Conservation (phyloP, 2,329 filamentous ascomycete genomes). For the Aspergillus melleus region DNA sequence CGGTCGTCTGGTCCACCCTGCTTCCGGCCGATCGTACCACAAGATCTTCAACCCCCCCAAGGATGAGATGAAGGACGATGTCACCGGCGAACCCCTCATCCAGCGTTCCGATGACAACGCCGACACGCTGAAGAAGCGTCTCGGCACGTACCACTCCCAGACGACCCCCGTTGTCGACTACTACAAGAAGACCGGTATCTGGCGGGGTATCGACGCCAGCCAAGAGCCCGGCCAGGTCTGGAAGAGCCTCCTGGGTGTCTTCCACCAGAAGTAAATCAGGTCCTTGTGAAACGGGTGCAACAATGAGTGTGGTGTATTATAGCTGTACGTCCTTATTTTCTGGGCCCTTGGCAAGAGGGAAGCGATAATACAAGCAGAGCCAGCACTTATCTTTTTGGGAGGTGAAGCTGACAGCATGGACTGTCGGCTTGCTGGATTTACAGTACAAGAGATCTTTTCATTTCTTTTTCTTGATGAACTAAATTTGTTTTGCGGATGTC, state of each 20-base stretch:
- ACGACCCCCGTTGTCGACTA: slow-evolving; percentile 90
- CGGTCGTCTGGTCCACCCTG: slow-evolving; percentile 91
- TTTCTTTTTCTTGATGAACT: not conserved
- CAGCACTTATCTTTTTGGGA: not conserved
- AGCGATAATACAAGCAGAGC: not conserved
- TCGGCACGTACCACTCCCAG: slow-evolving; percentile 91
- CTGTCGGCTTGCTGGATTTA: slow-evolving; percentile 2
- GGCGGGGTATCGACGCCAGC: slow-evolving; percentile 91
- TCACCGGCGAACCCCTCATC: slow-evolving; percentile 93
- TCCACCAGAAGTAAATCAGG: slow-evolving; percentile 55
- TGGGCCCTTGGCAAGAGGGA: slow-evolving; percentile 1
- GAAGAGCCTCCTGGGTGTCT: slow-evolving; percentile 85
- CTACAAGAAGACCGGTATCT: slow-evolving; percentile 97
- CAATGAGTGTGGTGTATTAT: slow-evolving; percentile 1
- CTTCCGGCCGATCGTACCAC: slow-evolving; percentile 95
- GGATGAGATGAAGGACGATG: slow-evolving; percentile 87
- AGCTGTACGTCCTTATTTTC: slow-evolving; percentile 2
- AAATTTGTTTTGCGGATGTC: slow-evolving; percentile 15
- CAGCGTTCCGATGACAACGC: slow-evolving; percentile 98
- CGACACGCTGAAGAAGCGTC: slow-evolving; percentile 90
- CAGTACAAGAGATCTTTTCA: not conserved
- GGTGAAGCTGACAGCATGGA: not conserved
- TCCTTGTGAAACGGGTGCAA: not conserved
- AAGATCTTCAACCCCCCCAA: slow-evolving; percentile 99
- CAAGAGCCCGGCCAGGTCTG: slow-evolving; percentile 95